Evolutionary conservation across 1,284 basidiomycete genomes (phyloP), one percentile per base, ranked within the genome.

Genomic region (Cryptococcus hybrid): DNA sequence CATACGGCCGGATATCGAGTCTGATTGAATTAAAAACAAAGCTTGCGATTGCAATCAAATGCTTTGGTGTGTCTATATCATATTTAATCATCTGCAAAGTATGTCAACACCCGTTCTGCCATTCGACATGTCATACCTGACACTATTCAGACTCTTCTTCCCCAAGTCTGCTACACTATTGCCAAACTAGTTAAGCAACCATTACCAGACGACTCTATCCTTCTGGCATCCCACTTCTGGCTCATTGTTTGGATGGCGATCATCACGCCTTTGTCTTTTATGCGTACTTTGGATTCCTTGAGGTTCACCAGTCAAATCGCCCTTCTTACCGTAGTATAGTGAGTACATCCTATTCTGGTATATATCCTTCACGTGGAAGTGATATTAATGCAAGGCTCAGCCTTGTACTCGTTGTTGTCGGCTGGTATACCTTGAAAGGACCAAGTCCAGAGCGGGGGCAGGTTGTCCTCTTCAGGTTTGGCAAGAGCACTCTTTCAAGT

Each of bases 41-140:
- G 77, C 84, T 87, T 2, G 94, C 95, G 6, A 97, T 99, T 67
- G 94, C 93, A 2, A 88, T 89, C 75, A 97, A 97, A 75, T 97
- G 92, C 76, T 95, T 95, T 73, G 96, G 96, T 37, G 96, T 99
- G 7, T 93, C 90, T 40, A 88, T 96, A 66, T 95, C 92, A 81
- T 95, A 94, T 73, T 82, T 94, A 53, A 94, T 97, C 69, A 94
- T 97, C 65, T 88, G 95, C 79, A 96, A 96, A 79, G 86, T 88
- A 46, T 51, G 73, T 59, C n/a, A 18, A 18, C 18, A 18, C 18
- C 18, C 18, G 18, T 18, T 18, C 47, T 50, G 13, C 44, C 34
- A 9, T 53, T 40, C 47, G 35, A 18, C 44, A 9, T 4, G 38
- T 34, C 34, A 37, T 36, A 35, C 45, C 35, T 49, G 30, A 46